A percentile compares a stretch with the other conserved stretches of the same genome.
phyloP scores from a whole-genome alignment of 2,329 filamentous ascomycete species.

The Trichothecium roseum region DNA sequence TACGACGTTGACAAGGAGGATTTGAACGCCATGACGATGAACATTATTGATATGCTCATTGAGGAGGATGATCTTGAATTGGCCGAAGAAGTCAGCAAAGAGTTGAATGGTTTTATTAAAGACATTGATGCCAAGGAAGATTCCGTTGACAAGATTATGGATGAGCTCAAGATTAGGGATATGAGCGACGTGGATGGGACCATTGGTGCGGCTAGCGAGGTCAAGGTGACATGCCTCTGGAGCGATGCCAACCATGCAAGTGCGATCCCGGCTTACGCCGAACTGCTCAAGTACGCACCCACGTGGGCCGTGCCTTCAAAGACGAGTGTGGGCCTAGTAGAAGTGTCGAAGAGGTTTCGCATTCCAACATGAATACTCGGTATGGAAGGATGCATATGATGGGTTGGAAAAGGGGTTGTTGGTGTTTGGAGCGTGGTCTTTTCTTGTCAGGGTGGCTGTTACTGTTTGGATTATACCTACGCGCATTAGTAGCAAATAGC shows the following conservation, averaged over 20 bases:
- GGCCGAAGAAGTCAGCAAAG: neutral
- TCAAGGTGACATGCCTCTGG: conserved; percentile 72
- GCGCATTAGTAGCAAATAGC: neutral
- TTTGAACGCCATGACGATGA: neutral
- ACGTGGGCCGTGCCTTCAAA: conserved; percentile 74
- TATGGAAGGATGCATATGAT: too few relatives aligned
- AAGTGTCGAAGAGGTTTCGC: conserved; percentile 62
- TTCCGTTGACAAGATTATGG: conserved; percentile 9
- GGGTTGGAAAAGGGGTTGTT: neutral
- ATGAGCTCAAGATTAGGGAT: conserved; percentile 49
- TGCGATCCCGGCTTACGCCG: conserved; percentile 73
- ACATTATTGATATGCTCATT: neutral
- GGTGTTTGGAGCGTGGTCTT: too few relatives aligned
- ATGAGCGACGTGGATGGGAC: conserved; percentile 82
- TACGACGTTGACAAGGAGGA: neutral
- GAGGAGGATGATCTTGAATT: too few relatives aligned
- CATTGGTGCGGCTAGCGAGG: conserved; percentile 53
- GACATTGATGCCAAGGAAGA: conserved; percentile 18
- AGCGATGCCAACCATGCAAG: conserved; percentile 67
- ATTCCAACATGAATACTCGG: conserved; percentile 24
- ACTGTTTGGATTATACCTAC: neutral
- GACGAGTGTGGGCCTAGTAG: conserved; percentile 65
- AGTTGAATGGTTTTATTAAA: conserved; percentile 50
- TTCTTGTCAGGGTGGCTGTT: conserved; percentile 1
- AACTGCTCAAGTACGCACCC: conserved; percentile 66